These are phyloP conservation scores for Phytophthora vignae DNA, from an alignment of 352 stramenopile species.

Conservation along the genomic window DNA sequence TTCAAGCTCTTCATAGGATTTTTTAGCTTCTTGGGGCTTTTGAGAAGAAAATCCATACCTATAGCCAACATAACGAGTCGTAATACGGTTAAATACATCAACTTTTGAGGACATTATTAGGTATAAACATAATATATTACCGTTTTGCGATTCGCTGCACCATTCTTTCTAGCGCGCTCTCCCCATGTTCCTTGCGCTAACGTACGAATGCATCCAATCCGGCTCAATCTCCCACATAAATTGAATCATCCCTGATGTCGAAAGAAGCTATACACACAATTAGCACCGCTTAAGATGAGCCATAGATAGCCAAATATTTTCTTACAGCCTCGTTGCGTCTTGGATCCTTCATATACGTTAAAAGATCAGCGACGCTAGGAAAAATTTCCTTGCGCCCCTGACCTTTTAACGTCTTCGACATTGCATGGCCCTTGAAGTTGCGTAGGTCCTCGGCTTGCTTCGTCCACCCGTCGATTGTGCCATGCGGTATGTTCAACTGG, in stretches of 20 bases:
- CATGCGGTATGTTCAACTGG: background rate
- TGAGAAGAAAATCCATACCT: background rate
- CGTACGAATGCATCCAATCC: no score
- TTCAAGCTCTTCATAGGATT: conserved; percentile 2
- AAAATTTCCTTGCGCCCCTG: background rate
- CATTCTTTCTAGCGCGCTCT: no score
- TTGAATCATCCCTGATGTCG: no score
- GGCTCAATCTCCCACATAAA: no score
- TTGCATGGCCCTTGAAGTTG: background rate
- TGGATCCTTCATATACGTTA: background rate
- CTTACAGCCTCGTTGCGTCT: no score
- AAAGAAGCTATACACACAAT: no score
- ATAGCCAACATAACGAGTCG: background rate
- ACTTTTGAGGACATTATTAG: background rate
- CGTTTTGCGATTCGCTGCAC: no score
- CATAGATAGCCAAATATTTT: no score
- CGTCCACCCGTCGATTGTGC: background rate
- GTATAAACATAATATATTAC: no score
- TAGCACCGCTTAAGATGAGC: no score
- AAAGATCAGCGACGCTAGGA: background rate
- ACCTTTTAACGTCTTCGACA: background rate
- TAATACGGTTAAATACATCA: background rate
- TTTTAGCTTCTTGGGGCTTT: conserved; percentile 5
- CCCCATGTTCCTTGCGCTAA: no score
- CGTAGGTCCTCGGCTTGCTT: background rate